Evolutionary conservation across 2,329 filamentous ascomycete species (phyloP).

Genomic region (Triangularia verruculosa): DNA sequence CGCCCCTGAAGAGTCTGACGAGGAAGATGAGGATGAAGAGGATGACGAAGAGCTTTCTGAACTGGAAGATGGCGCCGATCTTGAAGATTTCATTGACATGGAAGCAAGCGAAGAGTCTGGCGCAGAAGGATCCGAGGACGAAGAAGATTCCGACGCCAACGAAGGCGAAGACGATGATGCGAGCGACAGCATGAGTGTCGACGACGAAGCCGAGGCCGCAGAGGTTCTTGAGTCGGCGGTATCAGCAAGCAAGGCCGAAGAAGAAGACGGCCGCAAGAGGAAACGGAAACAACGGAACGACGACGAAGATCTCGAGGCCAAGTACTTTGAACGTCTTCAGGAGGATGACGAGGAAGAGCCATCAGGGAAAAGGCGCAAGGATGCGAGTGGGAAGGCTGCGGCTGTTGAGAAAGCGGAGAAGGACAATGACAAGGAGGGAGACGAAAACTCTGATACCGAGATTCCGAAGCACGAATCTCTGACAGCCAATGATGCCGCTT

Average conservation of each 20-base stretch:
- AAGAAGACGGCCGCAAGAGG: slow-evolving; percentile 58
- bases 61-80: slow-evolving; percentile 21
- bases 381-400: slow-evolving; percentile 28
- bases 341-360: slow-evolving; percentile 51
- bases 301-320: slow-evolving; percentile 67
- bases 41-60: slow-evolving; percentile 12
- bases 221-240: slow-evolving; percentile 37
- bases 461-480: slow-evolving; percentile 58
- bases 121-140: slow-evolving; percentile 8
- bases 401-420: slow-evolving; percentile 36
- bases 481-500: slow-evolving; percentile 49
- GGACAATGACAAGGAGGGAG: slow-evolving; percentile 36
- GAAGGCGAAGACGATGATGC: slow-evolving; percentile 38
- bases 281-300: slow-evolving; percentile 60
- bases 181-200: slow-evolving; percentile 30
- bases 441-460: slow-evolving; percentile 46
- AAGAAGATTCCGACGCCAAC: slow-evolving; percentile 42
- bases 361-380: slow-evolving; percentile 53
- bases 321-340: slow-evolving; percentile 65
- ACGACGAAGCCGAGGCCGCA: slow-evolving; percentile 37
- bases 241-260: slow-evolving; percentile 39
- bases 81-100: slow-evolving; percentile 41
- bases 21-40: slow-evolving; percentile 28
- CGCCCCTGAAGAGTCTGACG: slow-evolving; percentile 19
- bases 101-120: slow-evolving; percentile 32